These are phyloP conservation scores for Clausena lansium DNA, from an alignment of 345 rosid species.

Conservation along the genomic window DNA sequence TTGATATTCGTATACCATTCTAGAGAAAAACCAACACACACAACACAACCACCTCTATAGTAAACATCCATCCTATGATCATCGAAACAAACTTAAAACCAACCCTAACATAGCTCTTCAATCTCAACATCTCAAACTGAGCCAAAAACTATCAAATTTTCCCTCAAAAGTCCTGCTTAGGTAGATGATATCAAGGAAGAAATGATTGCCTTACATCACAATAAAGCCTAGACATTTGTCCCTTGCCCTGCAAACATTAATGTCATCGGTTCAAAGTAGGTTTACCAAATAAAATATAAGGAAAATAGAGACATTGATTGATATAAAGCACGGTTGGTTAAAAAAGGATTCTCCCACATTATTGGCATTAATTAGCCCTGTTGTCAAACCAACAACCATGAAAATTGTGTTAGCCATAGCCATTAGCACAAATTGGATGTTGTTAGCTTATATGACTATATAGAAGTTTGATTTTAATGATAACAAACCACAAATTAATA, in stretches of 20 bases:
- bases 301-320: neutral
- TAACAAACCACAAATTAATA: no score
- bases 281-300: neutral
- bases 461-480: no score
- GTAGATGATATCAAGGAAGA: neutral
- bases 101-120: no score
- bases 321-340: neutral
- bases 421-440: neutral
- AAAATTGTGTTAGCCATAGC: neutral
- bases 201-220: neutral
- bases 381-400: neutral
- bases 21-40: no score
- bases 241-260: neutral
- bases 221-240: neutral
- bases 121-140: no score
- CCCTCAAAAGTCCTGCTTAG: neutral
- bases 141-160: no score
- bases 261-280: neutral
- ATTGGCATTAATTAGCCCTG: neutral
- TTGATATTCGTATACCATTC: no score
- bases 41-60: no score
- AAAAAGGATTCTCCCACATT: neutral
- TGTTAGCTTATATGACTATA: no score
- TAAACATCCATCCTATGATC: no score
- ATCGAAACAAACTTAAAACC: no score